Conservation (phyloP, 2,329 filamentous ascomycete species). For the Alternaria postmessia region DNA sequence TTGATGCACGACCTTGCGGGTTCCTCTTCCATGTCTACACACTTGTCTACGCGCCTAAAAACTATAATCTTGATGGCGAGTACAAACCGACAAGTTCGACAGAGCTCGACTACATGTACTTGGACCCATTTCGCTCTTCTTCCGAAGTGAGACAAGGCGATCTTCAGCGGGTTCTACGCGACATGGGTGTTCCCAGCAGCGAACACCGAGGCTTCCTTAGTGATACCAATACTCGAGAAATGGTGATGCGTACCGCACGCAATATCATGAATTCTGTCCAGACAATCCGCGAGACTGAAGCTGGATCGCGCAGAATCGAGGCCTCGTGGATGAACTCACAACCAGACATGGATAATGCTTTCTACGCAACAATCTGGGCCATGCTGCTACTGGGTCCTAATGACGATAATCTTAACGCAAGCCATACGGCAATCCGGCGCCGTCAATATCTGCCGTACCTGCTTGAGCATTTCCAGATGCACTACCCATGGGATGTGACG, state of each 20-base stretch:
- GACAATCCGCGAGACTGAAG: conserved; percentile 50
- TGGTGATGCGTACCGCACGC: conserved; percentile 77
- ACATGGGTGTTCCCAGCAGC: conserved; percentile 55
- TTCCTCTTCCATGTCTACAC: conserved; percentile 88
- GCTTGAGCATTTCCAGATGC: conserved; percentile 68
- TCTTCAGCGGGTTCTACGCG: conserved; percentile 67
- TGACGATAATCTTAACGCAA: conserved; percentile 33
- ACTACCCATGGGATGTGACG: conserved; percentile 75
- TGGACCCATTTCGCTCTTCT: conserved; percentile 80
- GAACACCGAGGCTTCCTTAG: conserved; percentile 65
- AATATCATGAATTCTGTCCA: conserved; percentile 81
- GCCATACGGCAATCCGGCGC: conserved; percentile 44
- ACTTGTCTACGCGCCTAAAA: conserved; percentile 71
- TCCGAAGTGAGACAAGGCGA: conserved; percentile 69
- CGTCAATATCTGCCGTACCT: conserved; percentile 71
- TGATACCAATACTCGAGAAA: conserved; percentile 69
- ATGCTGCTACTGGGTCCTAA: conserved; percentile 53
- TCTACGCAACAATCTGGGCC: conserved; percentile 80
- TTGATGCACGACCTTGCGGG: conserved; percentile 80
- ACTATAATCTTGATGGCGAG: conserved; percentile 60
- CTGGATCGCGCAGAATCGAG: conserved; percentile 29
- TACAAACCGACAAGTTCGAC: conserved; percentile 39
- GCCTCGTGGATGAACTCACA: conserved; percentile 37
- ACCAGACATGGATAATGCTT: conserved; percentile 65
- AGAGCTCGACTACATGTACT: conserved; percentile 69